These are phyloP conservation scores for Neurospora sp. DNA, from an alignment of 495 filamentous ascomycete genomes.

Conservation along the genomic window DNA sequence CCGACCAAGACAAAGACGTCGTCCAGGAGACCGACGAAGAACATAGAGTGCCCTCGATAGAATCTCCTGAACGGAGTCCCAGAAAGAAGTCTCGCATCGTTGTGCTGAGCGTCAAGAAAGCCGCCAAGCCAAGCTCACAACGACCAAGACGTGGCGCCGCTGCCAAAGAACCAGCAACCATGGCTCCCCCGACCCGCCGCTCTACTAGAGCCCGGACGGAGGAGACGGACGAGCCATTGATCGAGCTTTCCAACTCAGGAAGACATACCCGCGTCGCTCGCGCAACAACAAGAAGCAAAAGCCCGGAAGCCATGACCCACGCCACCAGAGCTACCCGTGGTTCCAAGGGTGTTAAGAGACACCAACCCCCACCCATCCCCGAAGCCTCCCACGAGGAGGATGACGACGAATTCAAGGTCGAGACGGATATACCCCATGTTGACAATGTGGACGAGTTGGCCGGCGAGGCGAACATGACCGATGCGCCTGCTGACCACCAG, in stretches of 20 bases:
- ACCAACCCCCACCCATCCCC: slow-evolving; percentile 43
- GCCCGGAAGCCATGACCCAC: slow-evolving; percentile 47
- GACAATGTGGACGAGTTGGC: slow-evolving; percentile 10
- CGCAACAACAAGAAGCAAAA: slow-evolving; percentile 40
- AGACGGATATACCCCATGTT: slow-evolving; percentile 24
- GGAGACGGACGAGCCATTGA: slow-evolving; percentile 30
- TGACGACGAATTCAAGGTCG: slow-evolving; percentile 14
- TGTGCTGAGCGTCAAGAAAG: slow-evolving; percentile 12
- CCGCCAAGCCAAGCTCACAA: slow-evolving; percentile 1
- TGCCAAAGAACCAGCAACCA: slow-evolving; percentile 7
- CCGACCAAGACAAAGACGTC: slow-evolving; percentile 21
- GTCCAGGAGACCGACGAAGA: neutral
- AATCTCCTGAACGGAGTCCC: neutral
- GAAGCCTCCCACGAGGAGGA: slow-evolving; percentile 41
- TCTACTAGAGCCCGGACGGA: slow-evolving; percentile 36
- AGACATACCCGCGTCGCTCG: slow-evolving; percentile 52
- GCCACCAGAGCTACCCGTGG: slow-evolving; percentile 43
- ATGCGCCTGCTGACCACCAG: neutral
- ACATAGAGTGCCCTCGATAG: neutral
- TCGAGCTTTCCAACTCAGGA: slow-evolving; percentile 63
- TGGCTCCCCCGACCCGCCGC: slow-evolving; percentile 26
- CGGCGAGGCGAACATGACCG: neutral
- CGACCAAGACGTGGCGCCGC: slow-evolving; percentile 13
- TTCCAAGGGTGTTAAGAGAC: slow-evolving; percentile 52
- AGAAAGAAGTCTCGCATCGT: slow-evolving; percentile 21